Conservation (phyloP, 164 flowering plant species). For the Magnolia sinica region DNA sequence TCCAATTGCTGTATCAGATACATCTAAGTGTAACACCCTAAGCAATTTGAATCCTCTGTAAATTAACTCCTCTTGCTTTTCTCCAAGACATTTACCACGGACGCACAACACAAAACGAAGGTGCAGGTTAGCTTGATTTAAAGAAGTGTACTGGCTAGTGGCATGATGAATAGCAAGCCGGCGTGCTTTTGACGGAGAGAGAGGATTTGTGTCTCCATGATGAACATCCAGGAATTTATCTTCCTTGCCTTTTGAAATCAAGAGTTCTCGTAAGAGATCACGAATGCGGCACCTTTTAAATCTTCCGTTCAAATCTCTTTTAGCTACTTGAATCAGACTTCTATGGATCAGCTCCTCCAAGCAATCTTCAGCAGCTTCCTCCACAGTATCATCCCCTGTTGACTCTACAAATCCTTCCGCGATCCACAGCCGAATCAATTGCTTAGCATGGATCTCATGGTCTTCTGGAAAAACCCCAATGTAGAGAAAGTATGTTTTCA, state of each 20-base stretch:
- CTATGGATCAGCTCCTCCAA: neutral
- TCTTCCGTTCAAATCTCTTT: neutral
- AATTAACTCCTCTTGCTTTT: no score
- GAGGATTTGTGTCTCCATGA: neutral
- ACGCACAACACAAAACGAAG: neutral
- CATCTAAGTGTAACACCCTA: neutral
- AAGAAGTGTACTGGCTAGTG: no score
- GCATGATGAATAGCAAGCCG: neutral
- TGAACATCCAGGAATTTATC: neutral
- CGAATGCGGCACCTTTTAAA: neutral
- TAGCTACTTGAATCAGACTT: neutral
- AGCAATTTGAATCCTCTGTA: neutral
- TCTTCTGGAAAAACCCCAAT: slow-evolving; percentile 11
- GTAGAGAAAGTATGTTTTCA: slow-evolving; percentile 17
- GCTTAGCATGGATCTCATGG: neutral
- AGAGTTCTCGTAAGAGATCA: neutral
- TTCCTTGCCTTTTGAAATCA: neutral
- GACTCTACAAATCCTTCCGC: slow-evolving; percentile 1
- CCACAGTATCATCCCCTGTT: neutral
- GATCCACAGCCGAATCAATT: slow-evolving; percentile 3
- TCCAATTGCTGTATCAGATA: neutral
- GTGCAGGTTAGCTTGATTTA: neutral
- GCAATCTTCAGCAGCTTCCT: neutral
- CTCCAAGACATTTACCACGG: neutral
- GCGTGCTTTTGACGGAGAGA: neutral